A percentile compares a stretch with the other conserved stretches of the same genome.
Evolutionary conservation across 2,329 filamentous ascomycete genomes (phyloP).

Genomic region (Dactylella cylindrospora): DNA sequence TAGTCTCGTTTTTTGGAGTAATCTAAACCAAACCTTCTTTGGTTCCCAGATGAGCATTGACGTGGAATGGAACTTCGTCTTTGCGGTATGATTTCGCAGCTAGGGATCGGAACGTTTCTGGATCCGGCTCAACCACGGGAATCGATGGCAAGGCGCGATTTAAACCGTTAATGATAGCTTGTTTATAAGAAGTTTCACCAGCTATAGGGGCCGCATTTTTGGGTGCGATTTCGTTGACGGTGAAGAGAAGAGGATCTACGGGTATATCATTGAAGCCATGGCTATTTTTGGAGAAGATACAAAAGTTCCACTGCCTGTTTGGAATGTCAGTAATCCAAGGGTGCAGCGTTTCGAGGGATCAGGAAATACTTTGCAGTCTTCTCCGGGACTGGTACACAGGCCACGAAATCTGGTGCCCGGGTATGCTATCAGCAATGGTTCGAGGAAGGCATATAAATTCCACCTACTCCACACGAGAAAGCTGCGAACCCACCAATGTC

Average conservation of each 20-base stretch:
- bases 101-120: conserved; percentile 45
- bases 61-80: conserved; percentile 64
- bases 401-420: conserved; percentile 45
- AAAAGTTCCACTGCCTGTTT: conserved; percentile 66
- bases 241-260: conserved; percentile 65
- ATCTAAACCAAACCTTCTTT: conserved; percentile 59
- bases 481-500: conserved; percentile 65
- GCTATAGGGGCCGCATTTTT: conserved; percentile 58
- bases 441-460: no score
- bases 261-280: conserved; percentile 46
- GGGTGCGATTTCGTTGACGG: conserved; percentile 62
- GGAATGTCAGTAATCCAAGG: conserved; percentile 67
- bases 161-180: conserved; percentile 44
- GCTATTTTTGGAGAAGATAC: conserved; percentile 63
- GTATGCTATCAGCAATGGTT: no score
- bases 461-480: no score
- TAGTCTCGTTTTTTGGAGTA: not conserved
- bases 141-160: conserved; percentile 41
- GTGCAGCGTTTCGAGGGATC: conserved; percentile 57
- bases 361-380: conserved; percentile 43
- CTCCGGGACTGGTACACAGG: conserved; percentile 48
- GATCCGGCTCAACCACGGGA: conserved; percentile 43
- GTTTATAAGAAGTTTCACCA: conserved; percentile 30
- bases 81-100: conserved; percentile 47
- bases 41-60: conserved; percentile 66